Evolutionary conservation across 257 asterid species (phyloP).

Genomic region (Ballota nigra): DNA sequence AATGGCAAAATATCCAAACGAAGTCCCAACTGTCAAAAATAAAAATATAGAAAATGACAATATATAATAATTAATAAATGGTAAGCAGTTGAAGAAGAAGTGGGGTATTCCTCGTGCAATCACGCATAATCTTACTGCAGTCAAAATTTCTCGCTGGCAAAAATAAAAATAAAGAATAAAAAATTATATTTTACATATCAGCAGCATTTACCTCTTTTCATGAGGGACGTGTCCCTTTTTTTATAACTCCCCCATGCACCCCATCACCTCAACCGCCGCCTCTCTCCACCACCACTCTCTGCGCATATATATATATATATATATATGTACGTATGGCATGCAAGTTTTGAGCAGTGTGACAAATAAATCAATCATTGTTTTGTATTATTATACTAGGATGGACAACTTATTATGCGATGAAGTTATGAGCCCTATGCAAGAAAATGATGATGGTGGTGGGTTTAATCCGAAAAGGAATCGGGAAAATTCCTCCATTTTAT

Average conservation of each 20-base stretch:
- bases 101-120: conserved; percentile 68
- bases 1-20: not conserved
- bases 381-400: not conserved
- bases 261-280: conserved; percentile 17
- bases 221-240: conserved; percentile 58
- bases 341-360: not conserved
- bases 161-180: not conserved
- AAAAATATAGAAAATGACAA: not conserved
- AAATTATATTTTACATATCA: no score
- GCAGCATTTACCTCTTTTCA: conserved; percentile 70
- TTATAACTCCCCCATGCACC: conserved; percentile 28
- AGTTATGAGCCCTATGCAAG: conserved; percentile 32
- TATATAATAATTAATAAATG: not conserved
- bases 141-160: conserved; percentile 38
- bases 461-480: not conserved
- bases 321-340: not conserved
- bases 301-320: not conserved
- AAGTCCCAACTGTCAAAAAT: not conserved
- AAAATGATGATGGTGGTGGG: not conserved
- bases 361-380: conserved; percentile 18
- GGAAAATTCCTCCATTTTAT: not conserved
- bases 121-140: conserved; percentile 70
- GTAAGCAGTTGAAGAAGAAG: conserved; percentile 12
- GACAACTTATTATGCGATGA: conserved; percentile 53
- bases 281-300: not conserved